A percentile compares a stretch with the other conserved stretches of the same genome.
Evolutionary conservation across 2,329 filamentous ascomycete species (phyloP).

Genomic region (Amylocarpus encephaloides): DNA sequence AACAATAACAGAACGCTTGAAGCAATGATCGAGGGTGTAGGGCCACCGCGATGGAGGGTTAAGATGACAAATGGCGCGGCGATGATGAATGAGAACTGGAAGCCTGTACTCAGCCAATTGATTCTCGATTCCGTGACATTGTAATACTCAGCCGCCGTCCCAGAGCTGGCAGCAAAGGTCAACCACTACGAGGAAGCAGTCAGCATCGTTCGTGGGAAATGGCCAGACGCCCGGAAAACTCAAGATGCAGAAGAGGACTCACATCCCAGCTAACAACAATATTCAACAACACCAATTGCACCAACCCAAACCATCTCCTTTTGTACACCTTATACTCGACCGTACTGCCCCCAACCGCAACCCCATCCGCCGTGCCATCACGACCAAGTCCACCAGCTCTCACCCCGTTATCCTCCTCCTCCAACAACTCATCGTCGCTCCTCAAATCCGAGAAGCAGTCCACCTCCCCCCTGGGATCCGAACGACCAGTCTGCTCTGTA

Average conservation of each 20-base stretch:
- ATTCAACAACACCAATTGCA: constrained; percentile 80
- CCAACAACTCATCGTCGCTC: constrained; percentile 29
- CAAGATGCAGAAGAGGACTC: constrained; percentile 38
- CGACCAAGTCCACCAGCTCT: constrained; percentile 1
- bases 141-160: constrained; percentile 69
- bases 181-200: constrained; percentile 60
- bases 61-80: constrained; percentile 68
- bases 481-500: constrained; percentile 10
- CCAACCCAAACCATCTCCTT: constrained; percentile 80
- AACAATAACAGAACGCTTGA: constrained; percentile 67
- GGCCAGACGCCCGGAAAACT: neutral
- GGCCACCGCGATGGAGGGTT: constrained; percentile 68
- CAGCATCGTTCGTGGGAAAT: no score
- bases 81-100: constrained; percentile 76
- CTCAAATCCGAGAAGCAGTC: constrained; percentile 23
- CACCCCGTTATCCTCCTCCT: constrained; percentile 14
- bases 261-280: constrained; percentile 94
- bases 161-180: constrained; percentile 79
- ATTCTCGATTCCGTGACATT: constrained; percentile 65
- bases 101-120: constrained; percentile 89
- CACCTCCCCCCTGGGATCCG: constrained; percentile 16
- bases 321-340: constrained; percentile 60
- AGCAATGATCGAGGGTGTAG: constrained; percentile 68
- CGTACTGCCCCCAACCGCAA: constrained; percentile 5
- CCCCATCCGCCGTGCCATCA: constrained; percentile 1